These are phyloP conservation scores for Ascosphaera apis DNA, from an alignment of 2,329 filamentous ascomycete genomes.

Conservation along the genomic window DNA sequence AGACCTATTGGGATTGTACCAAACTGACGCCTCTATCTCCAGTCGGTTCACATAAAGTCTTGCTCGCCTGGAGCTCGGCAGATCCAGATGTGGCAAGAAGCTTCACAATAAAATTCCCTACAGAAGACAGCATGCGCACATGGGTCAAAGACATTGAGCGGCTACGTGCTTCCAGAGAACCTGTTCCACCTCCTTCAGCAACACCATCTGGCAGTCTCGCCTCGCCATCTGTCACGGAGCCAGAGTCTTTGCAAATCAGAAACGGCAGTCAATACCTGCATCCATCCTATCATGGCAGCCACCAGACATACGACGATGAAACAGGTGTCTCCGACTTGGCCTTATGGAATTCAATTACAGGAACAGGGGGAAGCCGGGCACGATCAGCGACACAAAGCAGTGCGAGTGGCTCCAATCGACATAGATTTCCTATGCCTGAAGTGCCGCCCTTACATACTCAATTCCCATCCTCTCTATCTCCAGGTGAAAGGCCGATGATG, in stretches of 20 bases:
- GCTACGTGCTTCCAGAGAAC: conserved; percentile 38
- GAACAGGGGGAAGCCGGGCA: conserved; percentile 19
- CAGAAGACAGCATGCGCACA: conserved; percentile 81
- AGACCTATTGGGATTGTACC: no score
- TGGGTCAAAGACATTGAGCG: conserved; percentile 63
- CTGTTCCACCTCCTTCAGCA: no score
- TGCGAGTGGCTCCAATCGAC: conserved; percentile 9
- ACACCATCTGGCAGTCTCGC: no score
- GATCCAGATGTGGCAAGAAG: conserved; percentile 90
- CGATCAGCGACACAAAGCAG: conserved; percentile 7
- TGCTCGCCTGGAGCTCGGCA: conserved; percentile 73
- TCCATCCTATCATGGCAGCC: no score
- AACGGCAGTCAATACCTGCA: no score
- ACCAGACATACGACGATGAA: no score
- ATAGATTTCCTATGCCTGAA: conserved; percentile 47
- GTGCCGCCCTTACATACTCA: conserved; percentile 43
- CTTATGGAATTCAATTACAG: conserved; percentile 33
- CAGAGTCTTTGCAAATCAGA: no score
- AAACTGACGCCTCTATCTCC: no score
- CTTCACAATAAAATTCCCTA: conserved; percentile 80
- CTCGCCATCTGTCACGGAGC: no score
- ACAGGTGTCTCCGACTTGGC: no score
- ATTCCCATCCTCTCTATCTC: conserved; percentile 32
- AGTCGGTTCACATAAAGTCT: conserved; percentile 71
- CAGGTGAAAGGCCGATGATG: conserved; percentile 39